Evolutionary conservation across 2,329 filamentous ascomycete genomes (phyloP).

Genomic region (Calonectria pauciramosa): DNA sequence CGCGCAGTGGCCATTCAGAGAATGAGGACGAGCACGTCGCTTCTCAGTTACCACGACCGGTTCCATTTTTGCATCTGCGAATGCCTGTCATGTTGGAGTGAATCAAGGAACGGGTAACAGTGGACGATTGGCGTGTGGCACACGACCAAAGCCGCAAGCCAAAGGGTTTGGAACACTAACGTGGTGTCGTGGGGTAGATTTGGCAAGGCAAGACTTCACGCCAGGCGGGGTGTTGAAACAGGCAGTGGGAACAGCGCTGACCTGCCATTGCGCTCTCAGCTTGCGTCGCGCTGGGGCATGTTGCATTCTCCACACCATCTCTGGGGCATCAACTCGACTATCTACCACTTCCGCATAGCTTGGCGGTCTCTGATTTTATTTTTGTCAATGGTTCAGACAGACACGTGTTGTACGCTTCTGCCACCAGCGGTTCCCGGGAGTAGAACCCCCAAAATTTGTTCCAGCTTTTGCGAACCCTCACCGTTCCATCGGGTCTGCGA

Average conservation of each 20-base stretch:
- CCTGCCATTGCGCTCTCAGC: not conserved
- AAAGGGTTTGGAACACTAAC: not conserved
- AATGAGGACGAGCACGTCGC: not conserved
- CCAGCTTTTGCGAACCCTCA: not conserved
- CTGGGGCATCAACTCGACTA: not conserved
- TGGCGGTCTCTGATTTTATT: not conserved
- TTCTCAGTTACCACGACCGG: not conserved
- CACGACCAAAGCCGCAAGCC: not conserved
- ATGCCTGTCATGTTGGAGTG: not conserved
- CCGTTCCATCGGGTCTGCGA: not conserved
- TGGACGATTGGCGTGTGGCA: not conserved
- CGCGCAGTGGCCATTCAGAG: not conserved
- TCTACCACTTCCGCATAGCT: not conserved
- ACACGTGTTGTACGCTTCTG: slow-evolving; percentile 18
- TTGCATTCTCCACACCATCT: not conserved
- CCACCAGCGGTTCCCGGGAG: not conserved
- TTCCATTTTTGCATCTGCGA: not conserved
- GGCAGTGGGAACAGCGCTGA: not conserved
- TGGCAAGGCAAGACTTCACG: not conserved
- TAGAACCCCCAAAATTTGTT: not conserved
- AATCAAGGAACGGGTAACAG: not conserved
- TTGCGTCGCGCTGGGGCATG: not conserved
- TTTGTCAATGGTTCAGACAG: slow-evolving; percentile 16
- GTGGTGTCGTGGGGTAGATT: not conserved
- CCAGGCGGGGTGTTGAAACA: slow-evolving; percentile 21